Base-by-base conservation (phyloP, 345 rosid genomes). In the Chamaenerion angustifolium region DNA sequence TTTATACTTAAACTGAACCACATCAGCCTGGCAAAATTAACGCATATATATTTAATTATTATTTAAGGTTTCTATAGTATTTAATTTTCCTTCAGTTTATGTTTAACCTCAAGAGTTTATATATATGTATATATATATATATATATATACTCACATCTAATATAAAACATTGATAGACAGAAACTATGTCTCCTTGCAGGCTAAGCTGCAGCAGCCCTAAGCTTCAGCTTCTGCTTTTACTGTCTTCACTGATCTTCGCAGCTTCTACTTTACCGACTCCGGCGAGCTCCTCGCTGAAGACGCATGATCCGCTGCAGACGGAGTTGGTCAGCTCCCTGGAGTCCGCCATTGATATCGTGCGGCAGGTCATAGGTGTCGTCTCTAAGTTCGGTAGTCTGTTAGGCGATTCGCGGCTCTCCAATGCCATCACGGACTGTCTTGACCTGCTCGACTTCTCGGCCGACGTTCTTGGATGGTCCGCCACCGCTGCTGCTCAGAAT, bases 381-480 rank as follows among this genome's bases (percentile, higher is more conserved):
- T 63, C 67, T 12, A 56, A 63, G 62, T 51, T 63, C 43, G 52
- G 52, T 18, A 31, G 49, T 3, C 8, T 7, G 42, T 41, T 63
- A 42, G 54, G 62, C 11, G 67, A 63, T 52, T 56, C 46, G 48
- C 40, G 62, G 53, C 62, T 63, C 57, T 45, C 57, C 35, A 51
- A 63, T 21, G 67, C 67, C 49, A 27, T 63, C 52, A 1, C 42
- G 16, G 67, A 63, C 61, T 63, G 67, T 48, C 61, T 63, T 18
- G 67, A 63, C 43, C 35, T 63, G 42, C 57, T 63, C 12, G 67
- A 63, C 53, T 44, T 46, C 21, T 56, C 67, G 48, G 12, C 40
- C 43, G 67, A 63, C 52, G 67, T 50, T 40, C 57, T 63, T 15
- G 42, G 52, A 27, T 63, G 62, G 67, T 23, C 61, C 57, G 41